Evolutionary conservation across 768 basidiomycete species (phyloP), one percentile per base, ranked within the genome.

Genomic region (Kwoniella shandongensis): DNA sequence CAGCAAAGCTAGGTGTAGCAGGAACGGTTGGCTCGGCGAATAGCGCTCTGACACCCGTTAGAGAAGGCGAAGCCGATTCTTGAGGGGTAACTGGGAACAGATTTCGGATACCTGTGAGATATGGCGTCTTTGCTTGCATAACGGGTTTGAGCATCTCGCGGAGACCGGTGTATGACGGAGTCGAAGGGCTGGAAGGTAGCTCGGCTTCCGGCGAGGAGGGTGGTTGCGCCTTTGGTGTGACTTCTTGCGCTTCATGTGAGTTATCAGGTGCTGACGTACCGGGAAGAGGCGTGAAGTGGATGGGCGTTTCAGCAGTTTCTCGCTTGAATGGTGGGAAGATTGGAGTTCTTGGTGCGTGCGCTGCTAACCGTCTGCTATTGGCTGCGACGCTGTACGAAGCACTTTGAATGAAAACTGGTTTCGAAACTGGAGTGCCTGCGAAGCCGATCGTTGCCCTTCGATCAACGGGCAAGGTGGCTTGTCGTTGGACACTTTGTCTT

Each of bases 391-490:
- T 64, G 40, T 54, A 60, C 40, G 62, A 62, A 12, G 54, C 49
- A 13, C 46, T 41, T 2, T 29, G 20, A n/a, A 11, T 41, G 17
- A 53, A 38, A 25, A 18, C 22, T 5, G 54, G 54, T 23, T 44
- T 51, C 12, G 50, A 40, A 18, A 45, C 50, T n/a, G 73, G 71
- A 10, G 70, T 72, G 2, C 61, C 49, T 3, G 51, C 63, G 40
- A 72, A 63, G 2, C 70, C 70, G n/a, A 72, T 62, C 0, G 73
- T 75, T 0, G 67, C 65, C n/a, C 73, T 23, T 50, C 70, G 49
- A 22, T 62, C 57, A 13, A 42, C 53, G 15, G 50, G 18, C 23
- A 8, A 5, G 20, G n/a, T 23, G 15, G 25, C 25, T 11, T 38
- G n/a, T n/a, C 56, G 36, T 22, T 65, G 57, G 20, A 65, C 30